Evolutionary conservation across 192 early-diverging fungal species (phyloP).

Genomic region (Coemansia sp.): DNA sequence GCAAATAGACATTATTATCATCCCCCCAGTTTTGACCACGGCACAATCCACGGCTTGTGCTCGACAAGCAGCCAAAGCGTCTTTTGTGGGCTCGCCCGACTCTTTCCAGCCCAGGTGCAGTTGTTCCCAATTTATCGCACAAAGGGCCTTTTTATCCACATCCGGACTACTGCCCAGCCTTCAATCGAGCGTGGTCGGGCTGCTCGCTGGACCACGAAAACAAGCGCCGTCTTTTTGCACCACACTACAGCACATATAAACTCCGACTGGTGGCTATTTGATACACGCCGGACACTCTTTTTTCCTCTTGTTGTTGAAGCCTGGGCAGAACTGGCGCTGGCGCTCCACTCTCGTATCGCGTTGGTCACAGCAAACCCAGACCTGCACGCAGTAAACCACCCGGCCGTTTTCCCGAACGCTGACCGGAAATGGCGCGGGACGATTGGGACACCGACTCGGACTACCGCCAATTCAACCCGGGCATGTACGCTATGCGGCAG

Average conservation of each 20-base stretch:
- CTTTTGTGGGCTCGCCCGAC: background rate
- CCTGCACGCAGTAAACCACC: background rate
- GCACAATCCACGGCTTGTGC: background rate
- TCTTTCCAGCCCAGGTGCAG: background rate
- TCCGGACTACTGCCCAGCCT: background rate
- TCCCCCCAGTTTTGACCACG: background rate
- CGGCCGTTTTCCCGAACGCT: background rate
- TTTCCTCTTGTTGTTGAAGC: too few relatives aligned
- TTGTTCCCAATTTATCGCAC: background rate
- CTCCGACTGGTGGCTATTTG: too few relatives aligned
- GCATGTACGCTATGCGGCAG: constrained; percentile 42
- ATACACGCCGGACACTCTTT: too few relatives aligned
- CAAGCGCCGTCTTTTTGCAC: too few relatives aligned
- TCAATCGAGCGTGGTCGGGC: background rate
- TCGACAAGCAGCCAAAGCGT: background rate
- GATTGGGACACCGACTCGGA: constrained; percentile 47
- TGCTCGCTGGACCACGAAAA: background rate
- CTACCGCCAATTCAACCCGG: constrained; percentile 40
- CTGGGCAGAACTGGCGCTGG: too few relatives aligned
- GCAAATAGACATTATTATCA: too few relatives aligned
- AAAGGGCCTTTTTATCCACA: background rate
- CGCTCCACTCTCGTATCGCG: too few relatives aligned
- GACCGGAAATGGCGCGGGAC: constrained; percentile 29
- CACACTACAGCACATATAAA: too few relatives aligned
- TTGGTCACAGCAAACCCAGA: background rate